phyloP scores from a whole-genome alignment of 192 early-diverging fungal genomes.

The Rhizoclosmatium globosum region DNA sequence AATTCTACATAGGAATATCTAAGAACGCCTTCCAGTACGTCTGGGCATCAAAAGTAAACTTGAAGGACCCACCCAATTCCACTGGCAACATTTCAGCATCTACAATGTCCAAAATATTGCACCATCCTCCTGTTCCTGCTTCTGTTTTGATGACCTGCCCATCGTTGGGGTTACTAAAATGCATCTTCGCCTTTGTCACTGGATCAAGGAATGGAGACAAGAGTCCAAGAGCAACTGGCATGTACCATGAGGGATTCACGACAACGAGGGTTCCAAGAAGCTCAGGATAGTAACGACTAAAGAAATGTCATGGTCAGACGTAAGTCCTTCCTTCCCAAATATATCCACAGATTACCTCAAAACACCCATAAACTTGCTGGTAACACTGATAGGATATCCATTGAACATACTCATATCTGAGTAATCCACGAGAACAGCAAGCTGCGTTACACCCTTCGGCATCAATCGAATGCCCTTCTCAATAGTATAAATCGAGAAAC shows the following conservation, averaged over 20 bases:
- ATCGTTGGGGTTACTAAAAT: constrained; percentile 62
- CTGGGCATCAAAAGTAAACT: constrained; percentile 73
- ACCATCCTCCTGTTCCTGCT: constrained; percentile 49
- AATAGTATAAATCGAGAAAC: constrained; percentile 80
- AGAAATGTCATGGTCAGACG: too few relatives aligned
- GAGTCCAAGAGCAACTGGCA: constrained; percentile 6
- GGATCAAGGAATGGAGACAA: constrained; percentile 91
- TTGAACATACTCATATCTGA: constrained; percentile 75
- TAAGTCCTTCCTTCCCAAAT: too few relatives aligned
- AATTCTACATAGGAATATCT: background rate
- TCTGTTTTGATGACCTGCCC: constrained; percentile 53
- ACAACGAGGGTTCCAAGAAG: constrained; percentile 1
- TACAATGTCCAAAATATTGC: constrained; percentile 61
- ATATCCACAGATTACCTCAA: too few relatives aligned
- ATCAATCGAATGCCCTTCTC: constrained; percentile 81
- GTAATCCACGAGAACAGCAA: constrained; percentile 85
- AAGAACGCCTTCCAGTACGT: constrained; percentile 14
- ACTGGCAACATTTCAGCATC: constrained; percentile 65
- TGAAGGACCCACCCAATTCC: constrained; percentile 75
- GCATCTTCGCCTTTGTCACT: constrained; percentile 78
- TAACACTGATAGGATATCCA: constrained; percentile 53
- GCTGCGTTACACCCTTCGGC: constrained; percentile 71
- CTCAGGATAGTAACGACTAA: constrained; percentile 5
- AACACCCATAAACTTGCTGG: constrained; percentile 70
- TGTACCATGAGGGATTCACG: constrained; percentile 12